Conservation (phyloP, 768 basidiomycete species). For the Pleurotus ostreatus region DNA sequence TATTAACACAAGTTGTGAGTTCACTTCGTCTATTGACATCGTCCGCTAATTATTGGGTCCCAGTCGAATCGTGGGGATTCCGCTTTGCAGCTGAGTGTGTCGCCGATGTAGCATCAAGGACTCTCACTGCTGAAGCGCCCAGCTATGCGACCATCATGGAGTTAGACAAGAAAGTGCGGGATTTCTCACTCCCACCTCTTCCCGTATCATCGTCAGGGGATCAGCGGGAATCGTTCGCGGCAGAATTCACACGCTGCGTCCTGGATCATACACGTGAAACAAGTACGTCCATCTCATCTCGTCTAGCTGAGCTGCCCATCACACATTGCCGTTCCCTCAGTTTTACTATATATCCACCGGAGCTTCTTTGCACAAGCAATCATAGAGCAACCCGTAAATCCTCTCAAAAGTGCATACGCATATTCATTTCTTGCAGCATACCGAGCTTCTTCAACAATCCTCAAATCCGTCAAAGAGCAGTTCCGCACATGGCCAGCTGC, state of each 20-base stretch:
- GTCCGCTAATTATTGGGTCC: too few species aligned
- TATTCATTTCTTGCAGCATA: slow-evolving; percentile 64
- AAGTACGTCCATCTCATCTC: slow-evolving; percentile 20
- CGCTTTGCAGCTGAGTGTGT: slow-evolving; percentile 65
- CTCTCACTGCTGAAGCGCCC: slow-evolving; percentile 61
- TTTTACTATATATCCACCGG: slow-evolving; percentile 60
- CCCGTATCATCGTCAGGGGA: slow-evolving; percentile 30
- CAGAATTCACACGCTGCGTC: slow-evolving; percentile 41
- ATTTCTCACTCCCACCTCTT: slow-evolving; percentile 54
- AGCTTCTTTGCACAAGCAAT: slow-evolving; percentile 72
- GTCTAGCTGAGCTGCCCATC: background rate
- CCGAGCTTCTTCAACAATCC: slow-evolving; percentile 51
- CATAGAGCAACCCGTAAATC: slow-evolving; percentile 62
- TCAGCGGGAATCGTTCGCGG: slow-evolving; percentile 25
- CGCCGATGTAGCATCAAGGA: slow-evolving; percentile 57
- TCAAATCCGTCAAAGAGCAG: slow-evolving; percentile 47
- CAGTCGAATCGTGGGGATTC: slow-evolving; percentile 60
- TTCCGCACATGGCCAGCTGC: slow-evolving; percentile 42
- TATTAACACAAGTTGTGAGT: slow-evolving; percentile 10
- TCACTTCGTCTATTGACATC: background rate
- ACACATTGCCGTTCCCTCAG: slow-evolving; percentile 22
- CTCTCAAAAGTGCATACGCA: slow-evolving; percentile 60
- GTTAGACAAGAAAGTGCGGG: slow-evolving; percentile 63
- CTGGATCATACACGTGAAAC: slow-evolving; percentile 47
- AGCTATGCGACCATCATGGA: slow-evolving; percentile 64